Evolutionary conservation across 2,329 filamentous ascomycete species (phyloP), one percentile per base, ranked within the genome.

Genomic region (Ophiostoma sp.): DNA sequence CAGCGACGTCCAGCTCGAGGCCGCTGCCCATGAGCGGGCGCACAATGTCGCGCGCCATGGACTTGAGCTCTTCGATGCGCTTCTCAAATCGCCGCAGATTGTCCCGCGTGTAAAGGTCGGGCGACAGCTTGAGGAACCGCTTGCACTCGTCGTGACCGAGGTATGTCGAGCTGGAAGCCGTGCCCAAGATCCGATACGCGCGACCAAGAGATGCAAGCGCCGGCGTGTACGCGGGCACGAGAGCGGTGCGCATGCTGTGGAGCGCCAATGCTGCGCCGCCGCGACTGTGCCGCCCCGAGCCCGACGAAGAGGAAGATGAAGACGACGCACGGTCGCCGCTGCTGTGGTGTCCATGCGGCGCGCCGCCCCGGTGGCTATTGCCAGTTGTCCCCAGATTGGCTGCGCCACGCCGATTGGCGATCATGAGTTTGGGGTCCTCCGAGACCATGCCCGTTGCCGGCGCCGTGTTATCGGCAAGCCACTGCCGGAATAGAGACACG

Each of bases 391-490:
- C 49, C 2, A 18, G 27, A 27, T 11, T 55, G 27, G 27, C 27
- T 55, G 14, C 71, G 65, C 72, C 72, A 44, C 74, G 76, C 60
- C 69, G 76, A 73, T 67, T 78, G 68, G 74, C 71, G 12, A 79
- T 36, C 65, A 63, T 45, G 2, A 55, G 40, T 42, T 67, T 70
- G 1, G 60, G 40, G 3, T 67, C 69, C 11, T 55, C 47, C 7
- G 38, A 52, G 16, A 16, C 44, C 7, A 18, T 72, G 2, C 83
- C 78, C 0, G 87, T 86, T 3, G 89, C 84, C 0, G 92, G 89
- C 1, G 91, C 89, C 4, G 91, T 96, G 77, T 93, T 94, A 74
- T 97, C 93, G 4, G 92, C 92, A 6, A 97, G 83, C 93, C 93
- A 97, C 77, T 97, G 92, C 3, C 94, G 86, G 79, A 97, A 98